Base-by-base conservation (phyloP, 1,284 basidiomycete genomes). In the Melampsora americana region DNA sequence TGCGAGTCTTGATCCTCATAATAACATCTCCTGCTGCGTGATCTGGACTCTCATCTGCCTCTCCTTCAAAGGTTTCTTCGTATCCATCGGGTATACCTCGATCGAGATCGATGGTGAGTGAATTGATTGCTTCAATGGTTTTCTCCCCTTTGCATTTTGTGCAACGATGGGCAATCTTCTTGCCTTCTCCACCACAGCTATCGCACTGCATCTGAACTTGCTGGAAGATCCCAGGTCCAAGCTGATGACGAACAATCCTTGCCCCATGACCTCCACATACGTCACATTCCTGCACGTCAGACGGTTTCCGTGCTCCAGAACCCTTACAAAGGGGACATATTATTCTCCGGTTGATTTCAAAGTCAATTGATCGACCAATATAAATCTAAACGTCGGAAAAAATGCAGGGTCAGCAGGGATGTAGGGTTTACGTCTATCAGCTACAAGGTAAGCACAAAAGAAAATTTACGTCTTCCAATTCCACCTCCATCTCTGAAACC, bases 241-340 rank as follows among this genome's bases (percentile, higher is more conserved):
- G 91, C 85, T 94, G 94, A 82, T 95, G 93, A 75, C 92, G 90
- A 74, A 90, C 87, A 39, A 95, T 83, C 80, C 91, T 90, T 74
- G 94, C 87, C 56, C 94, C 94, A 74, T 89, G 86, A n/a, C 94
- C 94, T 64, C 87, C 86, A 82, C 94, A 97, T 12, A 87, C 86
- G 3, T 86, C 82, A 81, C 94, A 97, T 23, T 87, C 87, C 79
- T 92, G 90, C 42, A 97, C 91, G 81, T 96, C 92, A 14, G 86
- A 83, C 65, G 92, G 90, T 0, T 92, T 92, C 1, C 92, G 90
- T 0, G 95, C 94, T 32, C 94, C 94, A 2, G 91, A 89, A 6
- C 94, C 94, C 79, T 92, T 89, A 84, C 94, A 97, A 82, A 94
- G 90, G 82, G 95, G 91, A 81, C 94, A 96, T 39, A 97, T 88